Base-by-base conservation (phyloP, 257 asterid genomes). In the Penstemon davidsonii region DNA sequence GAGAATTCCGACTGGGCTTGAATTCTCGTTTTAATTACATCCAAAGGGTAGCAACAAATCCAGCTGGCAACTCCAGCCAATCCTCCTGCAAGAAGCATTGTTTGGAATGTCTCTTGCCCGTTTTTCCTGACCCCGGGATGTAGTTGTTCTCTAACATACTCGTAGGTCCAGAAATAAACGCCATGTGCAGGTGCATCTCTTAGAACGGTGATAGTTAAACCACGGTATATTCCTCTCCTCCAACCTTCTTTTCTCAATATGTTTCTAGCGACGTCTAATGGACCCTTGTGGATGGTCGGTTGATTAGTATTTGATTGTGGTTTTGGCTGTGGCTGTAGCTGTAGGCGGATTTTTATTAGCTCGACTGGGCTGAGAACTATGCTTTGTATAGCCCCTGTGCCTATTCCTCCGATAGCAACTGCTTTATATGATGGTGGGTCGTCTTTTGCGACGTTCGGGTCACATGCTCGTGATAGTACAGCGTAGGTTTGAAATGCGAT, bases 61-160 rank as follows among this genome's bases (percentile, higher is more conserved):
- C 96, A 89, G 81, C 98, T 92, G 9, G 84, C 77, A 8, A 86
- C 87, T 0, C 98, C 96, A 0, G 96, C 89, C 4, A 82, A 65
- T 1, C 98, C 96, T 1, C 98, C 96, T 1, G 96, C 88, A 5
- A 84, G 9, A 8, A 89, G 78, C 91, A 86, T 89, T n/a, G 96
- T 89, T 38, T 76, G 54, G 67, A 78, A 59, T 15, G 55, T 68
- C 58, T 87, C 95, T 8, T 80, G 73, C 0, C 96, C 85, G 2
- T 58, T 72, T 69, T 72, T 79, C 71, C 91, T 56, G 75, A 96
- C 87, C 4, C 98, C 92, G 0, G 89, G 92, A 5, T 87, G 96
- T 37, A 89, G 84, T 40, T 58, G 67, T 72, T 92, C 98, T 46
- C 85, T 79, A 54, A 71, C 51, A 0, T 70, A 82, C 80, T 92